Evolutionary conservation across 2,329 filamentous ascomycete genomes (phyloP), one percentile per base, ranked within the genome.

Genomic region (Colletotrichum euphorbiae): DNA sequence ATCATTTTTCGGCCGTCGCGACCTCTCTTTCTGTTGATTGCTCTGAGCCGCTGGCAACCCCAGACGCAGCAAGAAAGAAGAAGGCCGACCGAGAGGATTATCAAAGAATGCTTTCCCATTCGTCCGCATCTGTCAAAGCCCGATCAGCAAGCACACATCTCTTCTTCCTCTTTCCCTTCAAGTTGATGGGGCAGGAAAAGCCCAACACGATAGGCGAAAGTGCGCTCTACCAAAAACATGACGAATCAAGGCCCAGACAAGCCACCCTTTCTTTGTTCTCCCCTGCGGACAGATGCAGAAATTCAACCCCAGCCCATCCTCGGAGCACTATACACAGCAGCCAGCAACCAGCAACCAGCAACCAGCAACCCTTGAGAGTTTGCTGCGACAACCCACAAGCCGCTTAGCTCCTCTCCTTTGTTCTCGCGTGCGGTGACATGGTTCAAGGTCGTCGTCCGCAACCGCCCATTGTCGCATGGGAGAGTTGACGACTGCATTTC

Each of bases 401-500:
- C 54, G 31, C n/a, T 38, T 50, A 60, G 61, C 61, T 60, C 40
- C 13, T 42, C 52, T 62, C 21, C 67, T 69, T 69, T 69, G 67
- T 69, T 67, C 67, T 67, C 67, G 50, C 57, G 38, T 62, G 52
- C 62, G 19, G 56, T 38, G 45, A 48, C 62, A 62, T 69, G 62
- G 62, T 43, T 15, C 62, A 54, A 56, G 62, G 46, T 40, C 54
- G 38, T 65, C 56, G 67, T 51, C 67, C 67, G 67, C 67, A 69
- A 69, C 62, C 67, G 67, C 67, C 45, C 50, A 62, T 67, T 69
- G 62, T 67, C 57, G 50, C 51, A 33, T 57, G 42, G 57, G 50
- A 61, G 46, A 54, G 61, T 59, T 59, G 54, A 68, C 46, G 54
- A 65, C 65, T 48, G 55, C 65, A 65, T 68, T 38, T 38, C 28